These are phyloP conservation scores for Leccinum subtestaceum DNA, from an alignment of 768 basidiomycete species.

Conservation along the genomic window DNA sequence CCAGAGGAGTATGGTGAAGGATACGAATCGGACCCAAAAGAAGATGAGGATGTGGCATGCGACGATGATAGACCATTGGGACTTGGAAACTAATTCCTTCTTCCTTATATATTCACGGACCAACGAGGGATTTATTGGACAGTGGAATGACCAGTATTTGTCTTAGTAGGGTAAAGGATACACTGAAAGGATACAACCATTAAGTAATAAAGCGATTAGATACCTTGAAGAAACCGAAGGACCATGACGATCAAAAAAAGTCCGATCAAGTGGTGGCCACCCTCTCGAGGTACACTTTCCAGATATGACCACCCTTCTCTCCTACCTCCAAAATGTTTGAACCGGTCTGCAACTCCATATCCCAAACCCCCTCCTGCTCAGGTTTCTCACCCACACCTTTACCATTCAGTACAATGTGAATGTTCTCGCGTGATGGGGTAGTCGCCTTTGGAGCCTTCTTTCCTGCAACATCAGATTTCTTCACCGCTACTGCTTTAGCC, in stretches of 20 bases:
- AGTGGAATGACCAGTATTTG: slow-evolving; percentile 15
- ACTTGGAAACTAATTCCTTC: slow-evolving; percentile 13
- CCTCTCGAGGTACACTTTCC: slow-evolving; percentile 68
- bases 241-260: slow-evolving; percentile 5
- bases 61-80: slow-evolving; percentile 25
- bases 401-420: slow-evolving; percentile 67
- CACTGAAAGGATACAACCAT: slow-evolving; percentile 28
- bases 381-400: slow-evolving; percentile 43
- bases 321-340: slow-evolving; percentile 68
- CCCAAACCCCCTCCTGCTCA: slow-evolving; percentile 55
- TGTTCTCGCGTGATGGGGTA: slow-evolving; percentile 40
- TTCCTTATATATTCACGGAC: background rate
- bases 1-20: slow-evolving; percentile 54
- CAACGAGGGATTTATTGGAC: slow-evolving; percentile 7
- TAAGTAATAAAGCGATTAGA: slow-evolving; percentile 32
- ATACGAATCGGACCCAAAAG: slow-evolving; percentile 19
- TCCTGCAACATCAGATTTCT: slow-evolving; percentile 34
- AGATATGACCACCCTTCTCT: slow-evolving; percentile 63
- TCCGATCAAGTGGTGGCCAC: slow-evolving; percentile 23
- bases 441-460: slow-evolving; percentile 46
- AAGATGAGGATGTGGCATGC: slow-evolving; percentile 3
- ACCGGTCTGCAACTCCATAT: slow-evolving; percentile 56
- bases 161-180: slow-evolving; percentile 26
- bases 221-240: slow-evolving; percentile 14
- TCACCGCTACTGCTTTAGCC: slow-evolving; percentile 31